Conservation (phyloP, 176 grass and related monocot genomes). For the Miscanthus lutarioriparius region DNA sequence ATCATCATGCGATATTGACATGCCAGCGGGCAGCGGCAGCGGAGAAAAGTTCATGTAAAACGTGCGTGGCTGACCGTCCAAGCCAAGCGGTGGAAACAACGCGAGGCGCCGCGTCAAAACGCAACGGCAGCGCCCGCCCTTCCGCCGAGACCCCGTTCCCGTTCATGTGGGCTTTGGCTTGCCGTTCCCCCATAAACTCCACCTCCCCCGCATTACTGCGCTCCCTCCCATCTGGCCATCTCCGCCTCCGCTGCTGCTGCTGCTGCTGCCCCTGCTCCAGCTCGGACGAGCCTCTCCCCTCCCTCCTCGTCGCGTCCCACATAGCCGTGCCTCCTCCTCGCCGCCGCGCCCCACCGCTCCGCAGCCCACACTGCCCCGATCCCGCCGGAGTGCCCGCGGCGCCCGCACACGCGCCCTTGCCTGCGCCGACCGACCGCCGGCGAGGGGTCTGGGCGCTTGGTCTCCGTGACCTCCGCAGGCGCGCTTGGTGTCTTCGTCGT, state of each 20-base stretch:
- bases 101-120: constrained; percentile 30
- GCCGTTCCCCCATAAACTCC: constrained; percentile 34
- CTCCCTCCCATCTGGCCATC: constrained; percentile 8
- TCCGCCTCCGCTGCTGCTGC: neutral
- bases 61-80: constrained; percentile 42
- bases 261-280: neutral
- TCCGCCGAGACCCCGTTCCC: neutral
- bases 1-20: neutral
- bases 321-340: constrained; percentile 17
- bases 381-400: neutral
- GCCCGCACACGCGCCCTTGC: neutral
- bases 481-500: neutral
- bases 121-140: constrained; percentile 3
- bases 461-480: neutral
- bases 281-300: neutral
- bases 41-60: constrained; percentile 31
- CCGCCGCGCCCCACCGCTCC: neutral
- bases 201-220: constrained; percentile 34
- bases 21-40: neutral
- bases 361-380: neutral
- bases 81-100: constrained; percentile 30
- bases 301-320: constrained; percentile 9
- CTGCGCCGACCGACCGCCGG: neutral
- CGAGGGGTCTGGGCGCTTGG: neutral
- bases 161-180: neutral